Percentiles rank a stretch among this genome's conserved stretches.
phyloP scores from a whole-genome alignment of 352 stramenopile species.

The Globisporangium okanoganense region DNA sequence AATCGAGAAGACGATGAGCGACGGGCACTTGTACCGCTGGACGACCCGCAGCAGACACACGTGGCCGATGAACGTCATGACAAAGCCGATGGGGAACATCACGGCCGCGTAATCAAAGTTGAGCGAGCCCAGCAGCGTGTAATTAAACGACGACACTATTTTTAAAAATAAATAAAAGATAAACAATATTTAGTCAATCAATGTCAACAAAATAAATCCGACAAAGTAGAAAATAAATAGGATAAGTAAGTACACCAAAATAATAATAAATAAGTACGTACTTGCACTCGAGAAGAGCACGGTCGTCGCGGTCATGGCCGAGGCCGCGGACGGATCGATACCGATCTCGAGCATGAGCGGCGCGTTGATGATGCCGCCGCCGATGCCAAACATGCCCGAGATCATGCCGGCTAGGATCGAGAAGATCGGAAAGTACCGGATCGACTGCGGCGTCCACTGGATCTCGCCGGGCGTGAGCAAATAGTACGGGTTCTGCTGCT shows the following conservation, averaged over 20 bases:
- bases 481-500: conserved; percentile 50
- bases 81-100: conserved; percentile 55
- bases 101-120: conserved; percentile 40
- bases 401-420: conserved; percentile 89
- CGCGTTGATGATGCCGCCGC: conserved; percentile 94
- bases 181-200: conserved; percentile 13
- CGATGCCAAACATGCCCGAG: conserved; percentile 94
- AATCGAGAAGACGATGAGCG: conserved; percentile 71
- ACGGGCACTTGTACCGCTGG: conserved; percentile 56
- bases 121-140: conserved; percentile 47
- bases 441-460: conserved; percentile 54
- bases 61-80: conserved; percentile 55
- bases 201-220: not conserved
- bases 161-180: not conserved
- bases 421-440: conserved; percentile 86
- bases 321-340: conserved; percentile 76
- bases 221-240: not conserved
- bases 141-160: conserved; percentile 64
- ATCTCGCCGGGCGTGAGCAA: conserved; percentile 31
- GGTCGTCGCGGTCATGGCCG: conserved; percentile 85
- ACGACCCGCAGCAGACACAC: conserved; percentile 46
- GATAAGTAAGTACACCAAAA: not conserved
- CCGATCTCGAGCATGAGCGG: conserved; percentile 94
- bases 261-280: conserved; percentile 24
- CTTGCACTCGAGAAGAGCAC: conserved; percentile 69